These are phyloP conservation scores for Themeda triandra DNA, from an alignment of 176 grass and related monocot genomes.

Conservation along the genomic window DNA sequence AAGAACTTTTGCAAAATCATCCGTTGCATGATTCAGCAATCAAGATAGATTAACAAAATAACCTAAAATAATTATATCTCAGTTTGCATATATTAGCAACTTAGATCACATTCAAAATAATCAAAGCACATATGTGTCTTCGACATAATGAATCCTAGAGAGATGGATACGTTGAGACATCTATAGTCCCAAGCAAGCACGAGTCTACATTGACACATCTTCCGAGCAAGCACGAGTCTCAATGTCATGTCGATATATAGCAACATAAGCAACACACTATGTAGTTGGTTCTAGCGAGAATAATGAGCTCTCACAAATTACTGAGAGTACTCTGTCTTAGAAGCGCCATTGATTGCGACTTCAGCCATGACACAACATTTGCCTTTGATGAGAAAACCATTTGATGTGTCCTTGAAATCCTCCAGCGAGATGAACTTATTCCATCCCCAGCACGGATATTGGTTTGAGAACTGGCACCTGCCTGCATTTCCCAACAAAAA, in stretches of 20 bases:
- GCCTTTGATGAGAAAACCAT: neutral
- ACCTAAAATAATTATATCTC: neutral
- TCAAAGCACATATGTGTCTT: neutral
- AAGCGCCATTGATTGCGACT: neutral
- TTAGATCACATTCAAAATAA: neutral
- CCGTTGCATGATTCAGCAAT: neutral
- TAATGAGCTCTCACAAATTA: neutral
- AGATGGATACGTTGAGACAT: neutral
- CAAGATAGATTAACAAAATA: neutral
- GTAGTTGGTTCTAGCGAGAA: neutral
- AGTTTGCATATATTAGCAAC: neutral
- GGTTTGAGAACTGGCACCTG: neutral
- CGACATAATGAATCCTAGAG: neutral
- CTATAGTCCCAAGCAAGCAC: neutral
- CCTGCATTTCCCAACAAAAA: slow-evolving; percentile 6
- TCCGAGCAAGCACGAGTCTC: neutral
- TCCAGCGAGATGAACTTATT: neutral
- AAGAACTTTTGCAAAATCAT: neutral
- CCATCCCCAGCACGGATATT: neutral
- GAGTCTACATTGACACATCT: neutral
- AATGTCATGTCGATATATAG: neutral
- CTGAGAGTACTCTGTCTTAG: neutral
- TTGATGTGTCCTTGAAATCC: neutral
- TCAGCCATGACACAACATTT: neutral
- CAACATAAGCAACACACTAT: neutral